phyloP scores from a whole-genome alignment of 179 eudicot genomes.

The Beta corolliflora region DNA sequence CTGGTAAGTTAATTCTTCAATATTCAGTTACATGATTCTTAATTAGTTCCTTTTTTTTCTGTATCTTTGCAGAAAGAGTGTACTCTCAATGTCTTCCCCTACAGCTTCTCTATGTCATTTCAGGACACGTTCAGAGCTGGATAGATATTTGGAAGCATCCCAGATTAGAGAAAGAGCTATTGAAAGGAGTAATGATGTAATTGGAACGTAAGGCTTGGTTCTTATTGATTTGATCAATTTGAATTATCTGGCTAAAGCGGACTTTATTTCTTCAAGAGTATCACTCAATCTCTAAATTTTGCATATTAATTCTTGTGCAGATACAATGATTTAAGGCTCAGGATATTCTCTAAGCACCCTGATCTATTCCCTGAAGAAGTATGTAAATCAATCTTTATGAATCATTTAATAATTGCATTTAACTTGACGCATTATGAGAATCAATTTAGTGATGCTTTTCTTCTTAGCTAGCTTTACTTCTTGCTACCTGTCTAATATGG shows the following conservation, averaged over 20 bases:
- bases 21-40: slow-evolving; percentile 1
- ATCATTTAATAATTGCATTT: background rate
- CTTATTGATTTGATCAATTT: background rate
- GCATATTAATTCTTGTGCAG: slow-evolving; percentile 45
- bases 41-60: background rate
- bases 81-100: slow-evolving; percentile 56
- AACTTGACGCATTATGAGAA: background rate
- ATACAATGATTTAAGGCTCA: slow-evolving; percentile 72
- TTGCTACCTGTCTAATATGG: background rate
- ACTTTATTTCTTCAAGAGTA: background rate
- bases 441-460: background rate
- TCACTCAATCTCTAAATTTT: background rate
- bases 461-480: background rate
- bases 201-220: slow-evolving; percentile 72
- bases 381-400: slow-evolving; percentile 19
- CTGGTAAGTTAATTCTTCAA: slow-evolving; percentile 53
- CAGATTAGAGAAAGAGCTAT: slow-evolving; percentile 92
- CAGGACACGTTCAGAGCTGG: slow-evolving; percentile 96
- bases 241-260: background rate
- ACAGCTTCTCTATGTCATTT: slow-evolving; percentile 68
- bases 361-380: slow-evolving; percentile 94
- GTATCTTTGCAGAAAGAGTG: slow-evolving; percentile 37
- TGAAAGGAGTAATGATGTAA: slow-evolving; percentile 82
- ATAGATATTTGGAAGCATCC: slow-evolving; percentile 89
- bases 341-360: slow-evolving; percentile 90